Base-by-base conservation (phyloP, 1,139 yeast species). In the Petasospora fabianii region DNA sequence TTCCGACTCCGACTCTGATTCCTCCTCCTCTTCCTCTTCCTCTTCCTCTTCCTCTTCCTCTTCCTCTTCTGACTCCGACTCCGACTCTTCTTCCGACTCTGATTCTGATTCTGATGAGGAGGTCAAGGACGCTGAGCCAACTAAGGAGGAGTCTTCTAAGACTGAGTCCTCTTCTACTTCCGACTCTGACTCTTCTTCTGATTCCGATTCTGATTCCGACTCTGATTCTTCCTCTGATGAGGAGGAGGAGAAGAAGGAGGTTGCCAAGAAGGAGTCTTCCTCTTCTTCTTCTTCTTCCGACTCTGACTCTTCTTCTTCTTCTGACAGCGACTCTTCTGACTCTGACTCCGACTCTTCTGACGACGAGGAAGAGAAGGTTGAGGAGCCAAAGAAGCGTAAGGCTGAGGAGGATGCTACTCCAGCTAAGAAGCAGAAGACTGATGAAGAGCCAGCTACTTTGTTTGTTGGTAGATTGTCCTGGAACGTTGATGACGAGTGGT, bases 391-490 rank as follows among this genome's bases (percentile, higher is more conserved):
- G 37, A 49, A 52, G 39, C 55, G 55, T 38, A 46, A 48, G 37
- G 58, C 53, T 35, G 61, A 59, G 29, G 53, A 44, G 48, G 47
- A 55, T 27, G 58, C 46, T 20, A 45, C 54, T 33, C 54, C 56
- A 39, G 36, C 26, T 7, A 54, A 45, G 34, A 48, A 46, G 37
- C 47, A 49, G 34, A 50, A 51, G 36, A 46, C 43, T 27, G 48
- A 46, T 33, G 54, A 51, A 27, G 71, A 84, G 65, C 84, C 90
- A 56, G 86, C 92, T 45, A 92, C 97, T 49, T 68, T 92, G 54
- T 92, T 92, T 59, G 97, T 88, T 51, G 98, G 98, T 58, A 82
- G 97, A 71, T 79, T 92, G 59, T 88, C 98, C 24, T 92, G 97
- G 97, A 85, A 82, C 68, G 76, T 92, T 59, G 98, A 92, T 60